A percentile compares a stretch with the other conserved stretches of the same genome.
Evolutionary conservation across 2,329 filamentous ascomycete genomes (phyloP).

Genomic region (Ceratocystis variospora): DNA sequence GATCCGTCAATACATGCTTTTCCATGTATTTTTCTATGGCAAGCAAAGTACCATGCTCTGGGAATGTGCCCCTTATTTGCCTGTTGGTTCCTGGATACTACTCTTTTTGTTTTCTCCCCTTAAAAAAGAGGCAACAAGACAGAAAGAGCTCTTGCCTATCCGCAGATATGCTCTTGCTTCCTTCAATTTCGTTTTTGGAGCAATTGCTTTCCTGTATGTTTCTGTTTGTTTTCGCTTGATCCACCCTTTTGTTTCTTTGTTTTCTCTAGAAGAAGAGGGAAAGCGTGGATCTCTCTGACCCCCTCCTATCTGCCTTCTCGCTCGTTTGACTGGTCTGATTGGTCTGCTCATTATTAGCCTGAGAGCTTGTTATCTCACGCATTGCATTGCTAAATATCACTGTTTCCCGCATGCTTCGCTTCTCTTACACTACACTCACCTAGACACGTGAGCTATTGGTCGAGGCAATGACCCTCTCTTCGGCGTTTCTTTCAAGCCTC

Average conservation of each 20-base stretch:
- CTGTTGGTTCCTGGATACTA: background rate
- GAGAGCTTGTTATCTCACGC: background rate
- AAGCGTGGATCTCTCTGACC: background rate
- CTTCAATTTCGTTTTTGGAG: slow-evolving; percentile 17
- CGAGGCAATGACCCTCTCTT: background rate
- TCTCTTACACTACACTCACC: background rate
- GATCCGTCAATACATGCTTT: background rate
- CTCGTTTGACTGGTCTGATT: background rate
- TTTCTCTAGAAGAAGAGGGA: background rate
- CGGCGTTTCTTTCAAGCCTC: too few relatives aligned
- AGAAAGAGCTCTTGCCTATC: background rate
- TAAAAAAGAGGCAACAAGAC: background rate
- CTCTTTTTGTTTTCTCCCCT: background rate
- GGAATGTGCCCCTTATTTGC: background rate
- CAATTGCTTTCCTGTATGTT: background rate
- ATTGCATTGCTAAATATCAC: background rate
- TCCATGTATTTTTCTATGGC: background rate
- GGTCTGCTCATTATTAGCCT: background rate
- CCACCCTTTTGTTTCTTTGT: slow-evolving; percentile 1
- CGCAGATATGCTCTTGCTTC: background rate
- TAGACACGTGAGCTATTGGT: background rate
- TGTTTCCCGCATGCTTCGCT: background rate
- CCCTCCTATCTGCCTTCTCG: background rate
- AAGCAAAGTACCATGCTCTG: background rate
- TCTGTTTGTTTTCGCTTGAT: background rate